phyloP scores from a whole-genome alignment of 305 asterid genomes.

The Lippia alba region DNA sequence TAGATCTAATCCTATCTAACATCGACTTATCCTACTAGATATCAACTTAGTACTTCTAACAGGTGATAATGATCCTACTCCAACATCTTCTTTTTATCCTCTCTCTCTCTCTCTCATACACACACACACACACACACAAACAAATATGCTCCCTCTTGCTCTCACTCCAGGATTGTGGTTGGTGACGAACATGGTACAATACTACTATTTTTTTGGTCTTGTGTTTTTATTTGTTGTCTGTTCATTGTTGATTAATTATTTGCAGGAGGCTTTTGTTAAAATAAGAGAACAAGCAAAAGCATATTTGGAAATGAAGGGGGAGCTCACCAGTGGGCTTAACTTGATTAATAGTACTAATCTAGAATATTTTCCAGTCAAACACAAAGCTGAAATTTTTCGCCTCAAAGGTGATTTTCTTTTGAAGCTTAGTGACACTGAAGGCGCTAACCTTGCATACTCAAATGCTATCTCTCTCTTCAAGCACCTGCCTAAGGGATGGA shows the following conservation, averaged over 20 bases:
- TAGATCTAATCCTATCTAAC: too few relatives aligned
- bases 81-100: neutral
- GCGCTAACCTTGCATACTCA: conserved; percentile 95
- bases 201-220: conserved; percentile 16
- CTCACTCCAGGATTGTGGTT: conserved; percentile 2
- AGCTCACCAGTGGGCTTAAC: conserved; percentile 93
- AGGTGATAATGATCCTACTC: conserved; percentile 9
- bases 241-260: conserved; percentile 25
- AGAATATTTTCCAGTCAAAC: conserved; percentile 93
- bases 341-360: conserved; percentile 94
- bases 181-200: conserved; percentile 23
- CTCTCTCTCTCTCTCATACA: neutral
- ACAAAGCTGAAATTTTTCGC: conserved; percentile 96
- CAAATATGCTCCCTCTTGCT: too few relatives aligned
- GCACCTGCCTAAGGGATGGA: conserved; percentile 99
- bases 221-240: conserved; percentile 11
- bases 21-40: too few relatives aligned
- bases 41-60: neutral
- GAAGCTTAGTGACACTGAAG: conserved; percentile 95
- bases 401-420: conserved; percentile 94
- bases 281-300: conserved; percentile 99
- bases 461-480: conserved; percentile 88
- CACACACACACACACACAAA: too few relatives aligned
- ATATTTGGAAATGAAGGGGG: conserved; percentile 98
- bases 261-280: conserved; percentile 98